Evolutionary conservation across 1,284 basidiomycete genomes (phyloP), one percentile per base, ranked within the genome.

Genomic region (Hortiboletus rubellus): DNA sequence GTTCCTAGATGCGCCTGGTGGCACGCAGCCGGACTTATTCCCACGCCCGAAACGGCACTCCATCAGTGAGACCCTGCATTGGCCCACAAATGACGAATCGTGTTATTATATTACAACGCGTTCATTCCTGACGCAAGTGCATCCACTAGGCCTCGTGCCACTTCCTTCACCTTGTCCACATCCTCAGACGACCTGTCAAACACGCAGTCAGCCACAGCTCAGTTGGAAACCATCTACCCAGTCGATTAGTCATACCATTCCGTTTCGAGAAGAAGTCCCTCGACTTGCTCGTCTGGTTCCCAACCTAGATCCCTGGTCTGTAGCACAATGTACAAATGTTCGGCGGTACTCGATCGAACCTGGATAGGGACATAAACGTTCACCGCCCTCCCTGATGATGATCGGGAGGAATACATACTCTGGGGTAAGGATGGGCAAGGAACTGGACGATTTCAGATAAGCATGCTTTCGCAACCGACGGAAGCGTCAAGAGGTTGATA

Each of bases 281-380:
- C 93, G 2, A 86, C 79, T 31, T 46, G 60, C 53, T 85, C 86
- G 15, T 86, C 85, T 5, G 82, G 83, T 12, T 89, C 86, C 55
- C 77, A 72, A 0, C 80, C 82, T 8, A 91, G 68, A 58, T 91
- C 89, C 47, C 80, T 79, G 57, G 82, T 83, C 65, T 92, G 89
- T 22, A 93, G 73, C 11, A 82, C 78, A 31, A 92, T 74, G 68
- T 93, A 96, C 1, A 96, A 69, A 60, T 88, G 83, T 70, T 96
- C 94, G 3, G 92, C 91, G 0, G 91, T 84, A 56, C 87, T 84
- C 8, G 85, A 78, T 48, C 94, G 85, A 49, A 95, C 78, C 92
- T 95, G 66, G 10, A 22, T 34, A 52, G 31, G 52, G 43, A 54
- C 53, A 34, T 37, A 54, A 34, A 52, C 37, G 41, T 55, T 60